phyloP scores from a whole-genome alignment of 495 filamentous ascomycete genomes.

The Penicillium ucsense region DNA sequence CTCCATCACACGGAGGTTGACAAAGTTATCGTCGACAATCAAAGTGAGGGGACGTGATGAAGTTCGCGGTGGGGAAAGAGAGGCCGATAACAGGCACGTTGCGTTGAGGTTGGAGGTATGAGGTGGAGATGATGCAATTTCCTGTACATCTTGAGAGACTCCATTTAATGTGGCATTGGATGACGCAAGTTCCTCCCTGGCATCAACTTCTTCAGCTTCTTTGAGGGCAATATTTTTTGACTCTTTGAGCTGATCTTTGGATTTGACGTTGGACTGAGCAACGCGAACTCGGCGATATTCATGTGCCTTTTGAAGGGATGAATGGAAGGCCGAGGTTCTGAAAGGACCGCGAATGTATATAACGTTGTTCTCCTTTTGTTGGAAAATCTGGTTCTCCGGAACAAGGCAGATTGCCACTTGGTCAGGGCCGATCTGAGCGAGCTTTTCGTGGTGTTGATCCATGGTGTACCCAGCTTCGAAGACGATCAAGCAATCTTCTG shows the following conservation, averaged over 20 bases:
- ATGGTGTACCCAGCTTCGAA: neutral
- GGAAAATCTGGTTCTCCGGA: neutral
- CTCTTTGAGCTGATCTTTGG: neutral
- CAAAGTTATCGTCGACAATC: slow-evolving; percentile 10
- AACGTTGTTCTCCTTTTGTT: neutral
- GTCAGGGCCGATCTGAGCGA: neutral
- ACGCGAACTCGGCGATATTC: neutral
- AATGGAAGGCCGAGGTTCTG: neutral
- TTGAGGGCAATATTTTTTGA: too few relatives aligned
- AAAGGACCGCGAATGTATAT: neutral
- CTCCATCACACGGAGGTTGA: slow-evolving; percentile 11
- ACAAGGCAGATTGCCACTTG: slow-evolving; percentile 11
- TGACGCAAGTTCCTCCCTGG: too few relatives aligned
- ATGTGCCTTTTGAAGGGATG: neutral
- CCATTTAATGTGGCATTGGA: too few relatives aligned
- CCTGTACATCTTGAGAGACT: too few relatives aligned
- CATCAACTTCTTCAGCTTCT: too few relatives aligned
- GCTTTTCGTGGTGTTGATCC: neutral
- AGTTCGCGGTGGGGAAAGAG: neutral
- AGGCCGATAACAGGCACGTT: neutral
- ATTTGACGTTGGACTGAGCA: neutral
- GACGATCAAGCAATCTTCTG: slow-evolving; percentile 2
- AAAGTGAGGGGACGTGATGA: slow-evolving; percentile 1
- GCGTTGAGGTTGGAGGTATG: neutral
- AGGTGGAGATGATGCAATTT: too few relatives aligned